Evolutionary conservation across 1,284 basidiomycete genomes (phyloP), one percentile per base, ranked within the genome.

Genomic region (Golubevia pallescens): DNA sequence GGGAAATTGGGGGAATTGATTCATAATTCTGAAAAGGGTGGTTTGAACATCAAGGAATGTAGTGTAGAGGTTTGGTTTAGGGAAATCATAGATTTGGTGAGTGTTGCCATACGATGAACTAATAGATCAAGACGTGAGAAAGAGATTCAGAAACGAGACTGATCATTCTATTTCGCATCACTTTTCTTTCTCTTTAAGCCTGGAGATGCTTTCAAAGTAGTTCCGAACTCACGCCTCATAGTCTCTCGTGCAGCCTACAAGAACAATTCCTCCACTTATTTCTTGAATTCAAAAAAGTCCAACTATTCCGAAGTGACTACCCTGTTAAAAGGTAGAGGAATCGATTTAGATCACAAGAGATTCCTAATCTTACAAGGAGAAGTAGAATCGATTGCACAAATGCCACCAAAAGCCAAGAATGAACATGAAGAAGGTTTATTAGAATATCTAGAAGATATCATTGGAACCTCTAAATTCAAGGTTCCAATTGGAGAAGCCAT

Each of bases 321-420:
- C 10, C 69, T 85, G 21, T 74, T 85, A 59, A 71, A 74, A 38
- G 70, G 71, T 2, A 74, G 80, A 32, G 83, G 83, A 32, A 85
- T 85, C 63, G 83, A 85, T 58, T 71, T 85, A 52, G 83, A 85
- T 70, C 83, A 85, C 78, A 85, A 85, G 68, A 78, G 83, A 23
- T 85, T 85, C 73, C 70, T 85, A 53, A 85, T 85, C 55, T 69
- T 85, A n/a, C 83, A 85, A 65, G 83, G 83, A 51, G 83, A 85
- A 57, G 83, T 85, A 53, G 83, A 85, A 63, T 78, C 74, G 62
- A 85, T 85, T 60, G 83, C 83, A 13, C 83, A 85, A 66, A 85
- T 85, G 83, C 77, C 80, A 34, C 81, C 83, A n/a, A 84, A 84
- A 60, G 83, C 75, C 61, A 82, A 78, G 63, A 84, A 73, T 57